Base-by-base conservation (phyloP, 768 basidiomycete species). In the Imleria badia region DNA sequence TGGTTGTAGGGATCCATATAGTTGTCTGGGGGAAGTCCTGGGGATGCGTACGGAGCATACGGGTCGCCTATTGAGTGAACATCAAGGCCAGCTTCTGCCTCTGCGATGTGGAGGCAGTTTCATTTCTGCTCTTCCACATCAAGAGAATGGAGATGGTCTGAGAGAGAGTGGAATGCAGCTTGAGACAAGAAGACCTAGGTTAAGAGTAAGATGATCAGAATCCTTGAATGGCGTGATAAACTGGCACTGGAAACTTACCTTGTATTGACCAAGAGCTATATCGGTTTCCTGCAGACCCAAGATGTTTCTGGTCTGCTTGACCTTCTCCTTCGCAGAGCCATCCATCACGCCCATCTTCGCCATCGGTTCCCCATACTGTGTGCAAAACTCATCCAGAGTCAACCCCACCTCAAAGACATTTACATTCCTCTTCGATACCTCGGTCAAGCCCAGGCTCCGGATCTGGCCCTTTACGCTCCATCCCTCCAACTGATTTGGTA, bases 121-220 rank as follows among this genome's bases (percentile, higher is more conserved):
- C 90, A 80, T n/a, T 90, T 90, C 67, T 85, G 85, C 66, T 97
- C 94, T 53, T 97, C 92, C 5, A 83, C 84, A 48, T 98, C 96
- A 14, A 80, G 79, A 0, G 87, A 78, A 8, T 95, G 86, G 13
- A 98, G 76, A 4, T 84, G 82, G 64, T 99, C 92, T 67, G 98
- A 95, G n/a, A 98, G 82, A 3, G 79, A 75, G 58, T 93, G 91
- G 81, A 98, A 98, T 0, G 91, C 89, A 0, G 65, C 58, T 63
- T 95, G 94, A 0, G 87, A 89, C 4, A 99, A 73, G 80, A 92
- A 98, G 43, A 95, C 87, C 94, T 97, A 60, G 1, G 9, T 13
- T 4, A 48, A 3, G n/a, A 45, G 43, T 48, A 52, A 35, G 45
- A n/a, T 1, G 2, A 13, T 54, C n/a, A 61, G 49, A 48, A 52